Percentiles rank a stretch among this genome's conserved stretches.
Conservation (phyloP, 345 rosid genomes). For the Rhizophora apiculata region DNA sequence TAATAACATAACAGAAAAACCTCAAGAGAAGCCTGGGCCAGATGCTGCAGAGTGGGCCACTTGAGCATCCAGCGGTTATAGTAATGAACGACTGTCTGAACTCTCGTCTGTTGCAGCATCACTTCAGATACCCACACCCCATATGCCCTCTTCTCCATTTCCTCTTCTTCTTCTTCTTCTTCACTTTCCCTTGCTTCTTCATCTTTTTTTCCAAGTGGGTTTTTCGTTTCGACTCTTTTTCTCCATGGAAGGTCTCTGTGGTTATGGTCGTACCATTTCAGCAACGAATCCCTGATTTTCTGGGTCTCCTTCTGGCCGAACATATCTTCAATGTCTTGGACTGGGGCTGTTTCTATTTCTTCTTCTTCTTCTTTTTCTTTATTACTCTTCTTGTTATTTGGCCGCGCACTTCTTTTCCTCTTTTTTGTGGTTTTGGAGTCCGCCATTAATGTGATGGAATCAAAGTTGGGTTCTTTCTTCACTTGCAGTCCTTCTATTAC, state of each 20-base stretch:
- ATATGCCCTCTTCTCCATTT: constrained; percentile 58
- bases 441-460: constrained; percentile 8
- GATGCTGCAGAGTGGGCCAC: constrained; percentile 79
- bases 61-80: constrained; percentile 85
- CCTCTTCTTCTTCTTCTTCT: constrained; percentile 23
- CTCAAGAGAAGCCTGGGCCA: constrained; percentile 84
- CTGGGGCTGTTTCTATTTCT: not conserved
- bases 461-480: not conserved
- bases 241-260: constrained; percentile 90
- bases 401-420: constrained; percentile 10
- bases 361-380: no score
- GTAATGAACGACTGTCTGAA: constrained; percentile 82
- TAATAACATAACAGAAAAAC: constrained; percentile 14
- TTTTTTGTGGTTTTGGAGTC: not conserved
- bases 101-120: constrained; percentile 96
- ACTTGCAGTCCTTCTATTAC: not conserved
- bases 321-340: constrained; percentile 64
- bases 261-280: constrained; percentile 69
- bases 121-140: constrained; percentile 96
- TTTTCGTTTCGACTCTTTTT: constrained; percentile 5
- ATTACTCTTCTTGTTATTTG: not conserved
- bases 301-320: constrained; percentile 50
- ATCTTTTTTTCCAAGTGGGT: constrained; percentile 11
- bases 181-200: not conserved
- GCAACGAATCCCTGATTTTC: constrained; percentile 47